phyloP scores from a whole-genome alignment of 371 early-diverging fungal species.

The Syncephalastrum sp. region DNA sequence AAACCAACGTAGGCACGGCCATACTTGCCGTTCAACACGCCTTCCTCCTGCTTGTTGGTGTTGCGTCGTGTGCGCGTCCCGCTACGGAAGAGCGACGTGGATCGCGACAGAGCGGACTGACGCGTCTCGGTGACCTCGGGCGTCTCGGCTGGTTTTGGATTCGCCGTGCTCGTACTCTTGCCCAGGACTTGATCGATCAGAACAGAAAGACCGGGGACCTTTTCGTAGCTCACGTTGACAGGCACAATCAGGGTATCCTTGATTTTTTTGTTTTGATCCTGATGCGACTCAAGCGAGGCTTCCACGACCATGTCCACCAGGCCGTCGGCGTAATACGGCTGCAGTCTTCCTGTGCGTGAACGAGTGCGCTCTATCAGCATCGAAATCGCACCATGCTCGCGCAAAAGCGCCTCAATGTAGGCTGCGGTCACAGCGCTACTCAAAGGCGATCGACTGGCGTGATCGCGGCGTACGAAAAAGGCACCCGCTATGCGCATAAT shows the following conservation, averaged over 20 bases:
- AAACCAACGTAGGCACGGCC: conserved; percentile 48
- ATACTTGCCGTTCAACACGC: conserved; percentile 36
- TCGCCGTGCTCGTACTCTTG: conserved; percentile 31
- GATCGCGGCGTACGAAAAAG: conserved; percentile 46
- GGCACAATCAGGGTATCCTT: conserved; percentile 41
- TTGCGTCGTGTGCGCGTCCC: conserved; percentile 34
- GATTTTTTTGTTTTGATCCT: conserved; percentile 4
- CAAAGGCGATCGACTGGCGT: conserved; percentile 37
- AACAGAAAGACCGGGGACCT: conserved; percentile 44
- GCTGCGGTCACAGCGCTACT: conserved; percentile 46
- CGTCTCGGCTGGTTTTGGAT: conserved; percentile 1
- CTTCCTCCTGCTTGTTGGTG: conserved; percentile 27
- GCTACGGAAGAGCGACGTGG: conserved; percentile 33
- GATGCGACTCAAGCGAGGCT: conserved; percentile 36
- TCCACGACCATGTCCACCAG: conserved; percentile 46
- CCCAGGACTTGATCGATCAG: conserved; percentile 50
- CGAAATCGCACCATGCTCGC: conserved; percentile 46
- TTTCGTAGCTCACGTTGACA: conserved; percentile 48
- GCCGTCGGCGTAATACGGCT: conserved; percentile 41
- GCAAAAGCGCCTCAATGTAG: conserved; percentile 41
- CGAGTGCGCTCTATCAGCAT: conserved; percentile 45
- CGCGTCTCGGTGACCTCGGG: not conserved
- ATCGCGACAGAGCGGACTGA: conserved; percentile 10
- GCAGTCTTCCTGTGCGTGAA: conserved; percentile 47
- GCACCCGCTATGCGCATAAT: conserved; percentile 49